phyloP scores from a whole-genome alignment of 352 stramenopile genomes.

The Globisporangium iwayamae region DNA sequence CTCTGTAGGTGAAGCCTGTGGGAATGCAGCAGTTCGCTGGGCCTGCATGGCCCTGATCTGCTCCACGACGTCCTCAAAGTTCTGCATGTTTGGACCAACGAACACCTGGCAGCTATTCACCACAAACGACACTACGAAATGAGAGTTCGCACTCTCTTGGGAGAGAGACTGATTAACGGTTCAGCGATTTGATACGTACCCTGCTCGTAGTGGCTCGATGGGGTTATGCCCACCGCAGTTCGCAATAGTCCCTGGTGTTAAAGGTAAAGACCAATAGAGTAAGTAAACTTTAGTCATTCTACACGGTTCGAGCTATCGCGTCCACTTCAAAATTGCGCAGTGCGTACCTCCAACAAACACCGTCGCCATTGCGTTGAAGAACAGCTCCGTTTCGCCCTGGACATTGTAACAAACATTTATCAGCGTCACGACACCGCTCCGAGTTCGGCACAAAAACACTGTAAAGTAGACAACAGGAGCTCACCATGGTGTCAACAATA shows the following conservation, averaged over 20 bases:
- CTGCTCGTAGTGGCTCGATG: conserved; percentile 64
- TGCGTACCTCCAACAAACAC: conserved; percentile 61
- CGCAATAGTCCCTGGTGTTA: conserved; percentile 41
- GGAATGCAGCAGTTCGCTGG: neutral
- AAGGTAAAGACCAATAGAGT: too few relatives aligned
- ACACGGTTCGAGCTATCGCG: too few relatives aligned
- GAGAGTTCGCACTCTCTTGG: too few relatives aligned
- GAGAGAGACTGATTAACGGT: too few relatives aligned
- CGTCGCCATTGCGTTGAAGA: conserved; percentile 43
- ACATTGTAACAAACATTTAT: neutral
- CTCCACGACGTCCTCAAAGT: conserved; percentile 57
- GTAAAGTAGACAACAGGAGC: neutral
- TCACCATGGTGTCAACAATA: conserved; percentile 66
- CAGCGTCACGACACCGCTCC: too few relatives aligned
- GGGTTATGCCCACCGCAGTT: conserved; percentile 67
- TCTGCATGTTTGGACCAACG: conserved; percentile 62
- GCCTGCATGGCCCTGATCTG: conserved; percentile 19
- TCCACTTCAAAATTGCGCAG: too few relatives aligned
- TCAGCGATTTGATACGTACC: conserved; percentile 21
- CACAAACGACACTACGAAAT: neutral
- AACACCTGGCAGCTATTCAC: conserved; percentile 54
- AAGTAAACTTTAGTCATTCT: too few relatives aligned
- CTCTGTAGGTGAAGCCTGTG: neutral
- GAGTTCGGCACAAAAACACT: neutral
- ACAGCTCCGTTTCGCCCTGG: conserved; percentile 57